These are phyloP conservation scores for Arthroderma sp. DNA, from an alignment of 2,329 filamentous ascomycete species.

Conservation along the genomic window DNA sequence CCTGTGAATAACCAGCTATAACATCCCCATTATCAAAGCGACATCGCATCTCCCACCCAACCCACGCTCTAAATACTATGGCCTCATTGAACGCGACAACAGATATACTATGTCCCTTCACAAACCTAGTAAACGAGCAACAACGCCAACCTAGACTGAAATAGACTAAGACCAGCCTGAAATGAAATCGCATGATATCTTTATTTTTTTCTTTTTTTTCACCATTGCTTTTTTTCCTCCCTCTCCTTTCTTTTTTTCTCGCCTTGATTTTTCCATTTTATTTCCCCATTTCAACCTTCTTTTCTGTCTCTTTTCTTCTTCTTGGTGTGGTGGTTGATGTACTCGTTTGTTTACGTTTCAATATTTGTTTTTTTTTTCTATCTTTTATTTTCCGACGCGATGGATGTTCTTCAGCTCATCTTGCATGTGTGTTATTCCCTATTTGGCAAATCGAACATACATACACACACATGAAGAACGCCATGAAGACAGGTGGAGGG, in stretches of 20 bases:
- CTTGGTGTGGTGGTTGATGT: not conserved
- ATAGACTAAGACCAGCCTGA: too few relatives aligned
- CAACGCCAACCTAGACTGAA: too few relatives aligned
- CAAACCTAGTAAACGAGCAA: too few relatives aligned
- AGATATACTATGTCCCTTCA: not conserved
- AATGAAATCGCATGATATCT: constrained; percentile 4
- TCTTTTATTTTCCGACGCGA: not conserved
- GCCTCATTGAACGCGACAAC: not conserved
- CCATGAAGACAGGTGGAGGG: not conserved
- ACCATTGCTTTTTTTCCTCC: constrained; percentile 3
- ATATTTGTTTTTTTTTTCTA: not conserved
- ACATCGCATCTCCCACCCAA: not conserved
- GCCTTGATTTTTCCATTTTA: constrained; percentile 1
- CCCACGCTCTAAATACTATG: not conserved
- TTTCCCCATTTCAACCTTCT: not conserved
- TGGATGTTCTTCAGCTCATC: not conserved
- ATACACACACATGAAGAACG: not conserved
- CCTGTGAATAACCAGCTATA: too few relatives aligned
- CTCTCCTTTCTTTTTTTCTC: constrained; percentile 1
- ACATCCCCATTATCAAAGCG: too few relatives aligned
- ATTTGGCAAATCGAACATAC: not conserved
- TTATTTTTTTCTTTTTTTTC: constrained; percentile 3
- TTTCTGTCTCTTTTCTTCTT: constrained; percentile 1
- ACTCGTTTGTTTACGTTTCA: not conserved
- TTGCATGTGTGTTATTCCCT: not conserved